A percentile compares a stretch with the other conserved stretches of the same genome.
Conservation (phyloP, 345 rosid species). For the Sonneratia alba region DNA sequence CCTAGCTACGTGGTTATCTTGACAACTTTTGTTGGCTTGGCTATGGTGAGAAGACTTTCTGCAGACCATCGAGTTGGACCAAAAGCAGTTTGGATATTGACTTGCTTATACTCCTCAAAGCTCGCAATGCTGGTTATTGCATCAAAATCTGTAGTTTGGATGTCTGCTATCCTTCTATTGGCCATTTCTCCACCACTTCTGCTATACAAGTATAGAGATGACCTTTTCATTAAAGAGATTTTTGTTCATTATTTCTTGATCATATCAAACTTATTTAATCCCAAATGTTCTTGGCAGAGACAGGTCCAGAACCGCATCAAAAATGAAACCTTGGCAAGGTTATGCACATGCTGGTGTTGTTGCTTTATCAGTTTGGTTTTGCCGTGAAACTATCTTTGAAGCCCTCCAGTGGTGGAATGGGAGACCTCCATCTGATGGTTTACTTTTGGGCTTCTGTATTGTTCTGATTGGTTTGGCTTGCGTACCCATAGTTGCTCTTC, state of each 20-base stretch:
- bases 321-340: slow-evolving; percentile 99
- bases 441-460: slow-evolving; percentile 85
- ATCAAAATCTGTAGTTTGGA: slow-evolving; percentile 82
- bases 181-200: slow-evolving; percentile 88
- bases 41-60: slow-evolving; percentile 67
- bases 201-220: slow-evolving; percentile 61
- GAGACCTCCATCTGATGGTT: slow-evolving; percentile 87
- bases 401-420: slow-evolving; percentile 97
- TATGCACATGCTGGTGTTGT: slow-evolving; percentile 77
- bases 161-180: slow-evolving; percentile 68
- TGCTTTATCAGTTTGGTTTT: slow-evolving; percentile 81
- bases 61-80: slow-evolving; percentile 67
- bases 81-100: slow-evolving; percentile 86
- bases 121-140: slow-evolving; percentile 79
- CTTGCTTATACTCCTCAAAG: slow-evolving; percentile 88
- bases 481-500: slow-evolving; percentile 78
- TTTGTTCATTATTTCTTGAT: not conserved
- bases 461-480: slow-evolving; percentile 81
- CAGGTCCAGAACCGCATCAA: slow-evolving; percentile 65
- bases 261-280: not conserved
- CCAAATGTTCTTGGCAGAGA: slow-evolving; percentile 44
- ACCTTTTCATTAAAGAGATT: not conserved
- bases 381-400: slow-evolving; percentile 94
- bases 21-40: slow-evolving; percentile 77
- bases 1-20: slow-evolving; percentile 96